Evolutionary conservation across 805 yeast genomes (phyloP).

Genomic region (Suhomyces pyralidae): DNA sequence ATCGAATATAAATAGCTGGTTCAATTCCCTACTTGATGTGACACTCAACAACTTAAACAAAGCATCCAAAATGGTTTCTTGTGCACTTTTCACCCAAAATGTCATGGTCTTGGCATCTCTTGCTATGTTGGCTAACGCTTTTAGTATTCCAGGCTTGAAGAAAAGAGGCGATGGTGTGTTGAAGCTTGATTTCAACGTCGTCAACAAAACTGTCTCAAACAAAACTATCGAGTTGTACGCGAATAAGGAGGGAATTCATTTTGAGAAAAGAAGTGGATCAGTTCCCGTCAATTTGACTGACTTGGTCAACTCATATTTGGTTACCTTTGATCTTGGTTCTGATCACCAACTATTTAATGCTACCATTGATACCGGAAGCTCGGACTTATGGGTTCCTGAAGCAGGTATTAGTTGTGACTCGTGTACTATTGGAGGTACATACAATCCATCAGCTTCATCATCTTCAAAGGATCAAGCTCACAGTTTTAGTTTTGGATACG

Average conservation of each 20-base stretch:
- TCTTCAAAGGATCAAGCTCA: not conserved
- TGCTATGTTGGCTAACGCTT: not conserved
- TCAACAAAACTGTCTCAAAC: not conserved
- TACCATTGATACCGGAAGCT: constrained; percentile 12
- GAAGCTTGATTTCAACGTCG: not conserved
- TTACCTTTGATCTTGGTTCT: not conserved
- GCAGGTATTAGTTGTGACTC: not conserved
- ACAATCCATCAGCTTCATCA: constrained; percentile 7
- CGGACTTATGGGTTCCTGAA: constrained; percentile 9
- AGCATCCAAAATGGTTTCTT: not conserved
- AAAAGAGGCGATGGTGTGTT: not conserved
- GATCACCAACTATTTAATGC: constrained; percentile 7
- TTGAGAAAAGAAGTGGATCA: not conserved
- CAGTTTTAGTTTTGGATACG: not conserved
- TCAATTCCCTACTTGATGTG: not conserved
- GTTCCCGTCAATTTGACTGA: not conserved
- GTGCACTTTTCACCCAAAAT: not conserved
- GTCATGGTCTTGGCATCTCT: not conserved
- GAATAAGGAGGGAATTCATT: not conserved
- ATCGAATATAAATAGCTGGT: not conserved
- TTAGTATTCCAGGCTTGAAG: not conserved
- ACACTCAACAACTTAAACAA: not conserved
- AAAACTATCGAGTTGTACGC: no score
- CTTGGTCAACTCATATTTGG: constrained; percentile 3
- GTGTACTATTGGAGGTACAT: not conserved